These are phyloP conservation scores for Yamadazyma songkhlaensis DNA, from an alignment of 1,139 yeast species.

Conservation along the genomic window DNA sequence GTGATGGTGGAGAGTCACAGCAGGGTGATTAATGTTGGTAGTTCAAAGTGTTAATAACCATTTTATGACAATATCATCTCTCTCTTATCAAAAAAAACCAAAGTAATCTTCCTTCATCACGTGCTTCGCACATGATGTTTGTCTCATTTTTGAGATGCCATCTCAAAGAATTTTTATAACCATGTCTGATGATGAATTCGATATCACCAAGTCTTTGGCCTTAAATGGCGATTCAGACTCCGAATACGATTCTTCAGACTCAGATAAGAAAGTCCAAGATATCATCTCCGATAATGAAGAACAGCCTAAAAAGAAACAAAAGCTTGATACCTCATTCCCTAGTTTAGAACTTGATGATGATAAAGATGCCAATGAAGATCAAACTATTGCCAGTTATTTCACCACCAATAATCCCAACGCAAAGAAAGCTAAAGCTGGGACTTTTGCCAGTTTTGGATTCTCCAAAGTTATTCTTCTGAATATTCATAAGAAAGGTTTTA, in stretches of 20 bases:
- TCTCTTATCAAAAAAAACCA: too few relatives aligned
- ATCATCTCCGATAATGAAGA: slow-evolving; percentile 53
- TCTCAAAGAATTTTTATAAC: slow-evolving; percentile 5
- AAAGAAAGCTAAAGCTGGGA: slow-evolving; percentile 72
- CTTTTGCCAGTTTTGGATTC: slow-evolving; percentile 88
- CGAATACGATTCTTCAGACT: slow-evolving; percentile 21
- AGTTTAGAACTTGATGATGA: slow-evolving; percentile 65
- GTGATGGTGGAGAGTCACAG: too few relatives aligned
- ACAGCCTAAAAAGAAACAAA: slow-evolving; percentile 14
- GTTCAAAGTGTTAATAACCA: too few relatives aligned
- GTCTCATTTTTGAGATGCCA: slow-evolving; percentile 3
- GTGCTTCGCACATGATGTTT: too few relatives aligned
- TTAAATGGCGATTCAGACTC: slow-evolving; percentile 35
- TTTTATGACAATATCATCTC: too few relatives aligned
- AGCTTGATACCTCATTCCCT: slow-evolving; percentile 47
- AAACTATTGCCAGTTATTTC: slow-evolving; percentile 29
- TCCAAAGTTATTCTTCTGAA: slow-evolving; percentile 69
- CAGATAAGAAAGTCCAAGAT: slow-evolving; percentile 51
- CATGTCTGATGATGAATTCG: slow-evolving; percentile 61
- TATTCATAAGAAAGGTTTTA: slow-evolving; percentile 81
- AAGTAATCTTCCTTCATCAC: too few relatives aligned
- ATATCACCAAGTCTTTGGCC: slow-evolving; percentile 67
- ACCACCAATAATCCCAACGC: slow-evolving; percentile 43
- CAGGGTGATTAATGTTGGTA: too few relatives aligned
- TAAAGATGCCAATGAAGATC: slow-evolving; percentile 39